Conservation (phyloP, 495 filamentous ascomycete species). For the Penicillium odoratum region DNA sequence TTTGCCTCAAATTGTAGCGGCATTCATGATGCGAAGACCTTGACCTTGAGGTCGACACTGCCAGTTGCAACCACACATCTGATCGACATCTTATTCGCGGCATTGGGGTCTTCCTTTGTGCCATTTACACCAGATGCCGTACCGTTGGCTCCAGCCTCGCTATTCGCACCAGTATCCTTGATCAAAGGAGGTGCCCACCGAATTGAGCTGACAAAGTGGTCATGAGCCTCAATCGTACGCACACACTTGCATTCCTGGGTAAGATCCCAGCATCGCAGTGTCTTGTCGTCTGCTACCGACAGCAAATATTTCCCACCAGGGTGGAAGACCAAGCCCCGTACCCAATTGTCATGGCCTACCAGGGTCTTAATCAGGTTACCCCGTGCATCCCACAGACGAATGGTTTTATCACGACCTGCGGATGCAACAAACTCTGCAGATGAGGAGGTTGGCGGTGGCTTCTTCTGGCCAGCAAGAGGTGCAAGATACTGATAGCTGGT, state of each 20-base stretch:
- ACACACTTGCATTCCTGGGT: conserved; percentile 88
- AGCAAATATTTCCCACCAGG: conserved; percentile 92
- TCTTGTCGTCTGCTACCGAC: conserved; percentile 86
- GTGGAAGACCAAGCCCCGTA: conserved; percentile 84
- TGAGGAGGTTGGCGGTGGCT: conserved; percentile 64
- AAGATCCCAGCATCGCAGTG: conserved; percentile 92
- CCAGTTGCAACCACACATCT: conserved; percentile 66
- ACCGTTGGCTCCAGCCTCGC: conserved; percentile 31
- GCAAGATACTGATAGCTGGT: conserved; percentile 76
- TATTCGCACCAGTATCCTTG: conserved; percentile 48
- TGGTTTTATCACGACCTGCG: conserved; percentile 86
- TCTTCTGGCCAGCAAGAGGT: conserved; percentile 79
- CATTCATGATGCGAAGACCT: conserved; percentile 53
- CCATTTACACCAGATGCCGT: conserved; percentile 14
- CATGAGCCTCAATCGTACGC: conserved; percentile 77
- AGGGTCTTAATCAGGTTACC: conserved; percentile 87
- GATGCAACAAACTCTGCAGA: conserved; percentile 90
- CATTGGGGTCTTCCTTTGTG: conserved; percentile 31
- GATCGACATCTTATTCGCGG: conserved; percentile 40
- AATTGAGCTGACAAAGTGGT: conserved; percentile 83
- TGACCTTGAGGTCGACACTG: conserved; percentile 62
- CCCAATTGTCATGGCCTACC: conserved; percentile 94
- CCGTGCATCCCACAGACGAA: conserved; percentile 85
- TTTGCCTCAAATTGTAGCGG: neutral
- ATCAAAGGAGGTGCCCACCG: conserved; percentile 85